phyloP scores from a whole-genome alignment of 2,329 filamentous ascomycete genomes.

The Gremmenia infestans region DNA sequence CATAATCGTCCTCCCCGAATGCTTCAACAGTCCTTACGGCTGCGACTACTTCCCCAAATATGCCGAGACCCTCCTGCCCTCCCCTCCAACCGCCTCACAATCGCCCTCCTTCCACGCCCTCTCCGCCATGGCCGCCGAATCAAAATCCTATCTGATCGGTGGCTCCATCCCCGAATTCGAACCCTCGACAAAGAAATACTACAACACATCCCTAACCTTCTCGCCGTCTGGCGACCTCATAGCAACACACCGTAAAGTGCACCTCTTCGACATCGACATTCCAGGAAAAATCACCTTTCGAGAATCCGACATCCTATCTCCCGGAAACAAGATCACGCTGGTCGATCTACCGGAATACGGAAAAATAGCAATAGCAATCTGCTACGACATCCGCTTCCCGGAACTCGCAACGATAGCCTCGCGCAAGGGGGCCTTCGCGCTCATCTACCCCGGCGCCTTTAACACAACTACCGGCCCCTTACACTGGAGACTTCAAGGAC shows the following conservation, averaged over 20 bases:
- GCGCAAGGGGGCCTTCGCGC: conserved; percentile 76
- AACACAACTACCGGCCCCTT: conserved; percentile 88
- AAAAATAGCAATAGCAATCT: conserved; percentile 82
- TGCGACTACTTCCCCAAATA: conserved; percentile 87
- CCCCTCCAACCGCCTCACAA: conserved; percentile 63
- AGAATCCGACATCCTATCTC: conserved; percentile 82
- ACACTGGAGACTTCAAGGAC: conserved; percentile 82
- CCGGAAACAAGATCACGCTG: conserved; percentile 80
- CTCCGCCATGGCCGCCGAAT: conserved; percentile 71
- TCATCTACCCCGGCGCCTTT: conserved; percentile 95
- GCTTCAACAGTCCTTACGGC: conserved; percentile 98
- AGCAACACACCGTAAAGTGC: conserved; percentile 87
- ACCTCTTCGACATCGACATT: conserved; percentile 97
- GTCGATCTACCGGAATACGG: conserved; percentile 87
- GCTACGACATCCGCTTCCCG: conserved; percentile 96
- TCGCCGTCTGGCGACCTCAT: conserved; percentile 71
- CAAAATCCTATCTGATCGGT: conserved; percentile 76
- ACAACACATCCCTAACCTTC: conserved; percentile 89
- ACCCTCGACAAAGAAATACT: conserved; percentile 60
- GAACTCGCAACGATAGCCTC: conserved; percentile 88
- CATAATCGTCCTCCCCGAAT: conserved; percentile 91
- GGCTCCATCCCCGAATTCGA: conserved; percentile 88
- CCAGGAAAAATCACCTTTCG: conserved; percentile 89
- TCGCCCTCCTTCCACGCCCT: conserved; percentile 85
- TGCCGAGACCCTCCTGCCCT: conserved; percentile 80